Evolutionary conservation across 805 yeast species (phyloP).

Genomic region (Ogataea pignaliae): DNA sequence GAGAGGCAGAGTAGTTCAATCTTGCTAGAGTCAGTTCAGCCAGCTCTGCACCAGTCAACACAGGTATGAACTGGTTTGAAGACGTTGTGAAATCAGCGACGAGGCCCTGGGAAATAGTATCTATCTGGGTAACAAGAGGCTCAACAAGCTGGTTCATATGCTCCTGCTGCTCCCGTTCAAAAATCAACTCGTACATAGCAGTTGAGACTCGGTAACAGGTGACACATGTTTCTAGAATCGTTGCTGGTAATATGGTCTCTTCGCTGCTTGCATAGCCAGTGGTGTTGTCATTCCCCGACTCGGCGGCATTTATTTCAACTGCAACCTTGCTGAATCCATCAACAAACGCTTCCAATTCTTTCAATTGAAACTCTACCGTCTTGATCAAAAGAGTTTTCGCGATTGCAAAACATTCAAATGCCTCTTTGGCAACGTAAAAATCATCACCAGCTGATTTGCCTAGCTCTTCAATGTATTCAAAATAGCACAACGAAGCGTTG

Average conservation of each 20-base stretch:
- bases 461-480: slow-evolving; percentile 40
- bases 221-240: slow-evolving; percentile 24
- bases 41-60: slow-evolving; percentile 26
- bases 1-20: slow-evolving; percentile 28
- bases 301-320: too few species aligned
- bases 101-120: slow-evolving; percentile 10
- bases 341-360: slow-evolving; percentile 24
- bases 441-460: slow-evolving; percentile 19
- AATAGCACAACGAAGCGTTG: slow-evolving; percentile 44
- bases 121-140: slow-evolving; percentile 12
- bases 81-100: slow-evolving; percentile 14
- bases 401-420: slow-evolving; percentile 16
- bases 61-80: slow-evolving; percentile 22
- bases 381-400: slow-evolving; percentile 21
- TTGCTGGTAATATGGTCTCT: slow-evolving; percentile 24
- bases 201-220: slow-evolving; percentile 24
- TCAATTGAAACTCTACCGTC: slow-evolving; percentile 25
- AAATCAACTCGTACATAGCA: slow-evolving; percentile 24
- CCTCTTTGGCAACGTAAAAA: slow-evolving; percentile 8
- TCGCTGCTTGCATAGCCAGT: slow-evolving; percentile 7
- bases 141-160: background rate
- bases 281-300: background rate
- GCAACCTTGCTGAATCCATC: slow-evolving; percentile 6
- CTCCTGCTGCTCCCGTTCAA: slow-evolving; percentile 4
- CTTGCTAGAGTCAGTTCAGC: slow-evolving; percentile 32